Percentiles rank a stretch among this genome's conserved stretches.
These are phyloP conservation scores for Fusarium sp. DNA, from an alignment of 2,329 filamentous ascomycete species.

Conservation along the genomic window DNA sequence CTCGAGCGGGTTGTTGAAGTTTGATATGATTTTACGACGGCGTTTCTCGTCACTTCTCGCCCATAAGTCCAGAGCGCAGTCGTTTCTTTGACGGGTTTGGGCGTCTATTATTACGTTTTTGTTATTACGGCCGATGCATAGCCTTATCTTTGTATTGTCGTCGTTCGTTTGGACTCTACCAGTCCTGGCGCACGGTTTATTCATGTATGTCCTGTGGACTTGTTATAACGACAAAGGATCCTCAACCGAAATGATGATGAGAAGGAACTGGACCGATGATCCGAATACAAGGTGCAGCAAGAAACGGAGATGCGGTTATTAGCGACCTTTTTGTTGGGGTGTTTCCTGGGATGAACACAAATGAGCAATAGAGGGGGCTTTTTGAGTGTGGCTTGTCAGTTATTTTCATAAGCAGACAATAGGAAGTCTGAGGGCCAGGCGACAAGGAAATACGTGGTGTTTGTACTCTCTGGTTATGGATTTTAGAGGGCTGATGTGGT, in stretches of 20 bases:
- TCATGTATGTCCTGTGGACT: conserved; percentile 8
- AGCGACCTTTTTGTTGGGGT: neutral
- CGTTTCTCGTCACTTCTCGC: conserved; percentile 29
- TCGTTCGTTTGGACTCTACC: conserved; percentile 19
- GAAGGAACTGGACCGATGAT: neutral
- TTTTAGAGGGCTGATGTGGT: conserved; percentile 6
- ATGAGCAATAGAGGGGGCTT: conserved; percentile 15
- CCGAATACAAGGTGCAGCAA: neutral
- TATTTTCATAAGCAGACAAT: conserved; percentile 9
- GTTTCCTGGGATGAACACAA: conserved; percentile 19
- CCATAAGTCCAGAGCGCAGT: conserved; percentile 36
- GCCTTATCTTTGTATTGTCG: conserved; percentile 1
- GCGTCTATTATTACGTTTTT: conserved; percentile 29
- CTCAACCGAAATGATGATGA: neutral
- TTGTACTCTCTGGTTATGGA: conserved; percentile 26
- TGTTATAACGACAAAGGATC: neutral
- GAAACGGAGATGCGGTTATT: neutral
- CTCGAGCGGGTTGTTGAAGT: conserved; percentile 48
- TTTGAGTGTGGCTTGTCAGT: neutral
- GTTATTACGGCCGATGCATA: conserved; percentile 24
- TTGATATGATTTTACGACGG: conserved; percentile 42
- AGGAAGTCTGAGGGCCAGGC: conserved; percentile 4
- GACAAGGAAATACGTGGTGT: conserved; percentile 9
- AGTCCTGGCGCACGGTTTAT: conserved; percentile 6
- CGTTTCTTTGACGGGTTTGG: conserved; percentile 19